Evolutionary conservation across 495 filamentous ascomycete species (phyloP), one percentile per base, ranked within the genome.

Genomic region (Aspergillus indologenus): DNA sequence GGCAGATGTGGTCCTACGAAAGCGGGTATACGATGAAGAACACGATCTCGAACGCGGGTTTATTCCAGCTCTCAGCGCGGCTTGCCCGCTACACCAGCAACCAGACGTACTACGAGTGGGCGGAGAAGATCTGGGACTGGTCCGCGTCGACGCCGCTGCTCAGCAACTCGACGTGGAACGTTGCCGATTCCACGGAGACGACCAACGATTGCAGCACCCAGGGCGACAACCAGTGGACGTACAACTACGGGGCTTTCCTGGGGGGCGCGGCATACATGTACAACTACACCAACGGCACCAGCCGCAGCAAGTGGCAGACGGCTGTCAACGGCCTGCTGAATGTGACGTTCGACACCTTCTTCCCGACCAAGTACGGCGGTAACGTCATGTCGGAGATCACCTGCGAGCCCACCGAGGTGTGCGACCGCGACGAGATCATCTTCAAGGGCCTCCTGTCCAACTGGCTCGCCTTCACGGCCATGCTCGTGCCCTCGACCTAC

Each of bases 1-100:
- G 78, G 80, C 75, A 81, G 59, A 79, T 81, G 51, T 75, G 61
- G 57, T 55, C 66, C 0, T 75, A 68, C 60, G 68, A 78, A 56
- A 55, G 62, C 20, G 80, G 79, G 0, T 83, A 76, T 52, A 60
- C 61, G 45, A 84, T 86, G 60, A 89, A 89, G 65, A 86, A 87
- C 65, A 83, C 85, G 20, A 81, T 89, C 57, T 83, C 84, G 2
- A 88, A 89, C 60, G 88, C 79, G 2, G 78, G 80, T 31, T 85
- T 90, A 63, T 85, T 91, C 68, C 87, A 90, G 61, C 71, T 93
- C 8, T 85, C 82, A 14, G 82, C 89, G 11, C 82, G 90, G 9
- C 73, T 93, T 14, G 89, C 86, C 1, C 76, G 83, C 24, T 91
- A 89, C 66, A 92, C 88, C 5, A 75, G 78, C 15, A 90, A 92